A percentile compares a stretch with the other conserved stretches of the same genome.
phyloP scores from a whole-genome alignment of 2,329 filamentous ascomycete genomes.

The Byssochlamys sp. region DNA sequence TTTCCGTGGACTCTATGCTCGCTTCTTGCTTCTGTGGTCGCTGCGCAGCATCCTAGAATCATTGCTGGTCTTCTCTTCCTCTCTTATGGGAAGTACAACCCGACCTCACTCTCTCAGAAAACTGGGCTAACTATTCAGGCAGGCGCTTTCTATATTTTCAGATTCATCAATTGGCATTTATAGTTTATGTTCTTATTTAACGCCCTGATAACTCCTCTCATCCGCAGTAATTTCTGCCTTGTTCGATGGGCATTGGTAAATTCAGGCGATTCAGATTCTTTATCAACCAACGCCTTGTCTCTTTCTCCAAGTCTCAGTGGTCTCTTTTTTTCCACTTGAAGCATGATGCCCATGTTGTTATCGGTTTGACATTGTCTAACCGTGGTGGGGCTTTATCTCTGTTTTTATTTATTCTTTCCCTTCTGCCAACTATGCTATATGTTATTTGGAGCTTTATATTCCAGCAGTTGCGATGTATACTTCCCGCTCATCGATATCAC shows the following conservation, averaged over 20 bases:
- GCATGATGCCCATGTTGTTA: too few species aligned
- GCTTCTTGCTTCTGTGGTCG: constrained; percentile 16
- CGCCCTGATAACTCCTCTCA: neutral
- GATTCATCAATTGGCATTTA: neutral
- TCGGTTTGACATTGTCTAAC: too few species aligned
- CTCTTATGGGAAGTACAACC: neutral
- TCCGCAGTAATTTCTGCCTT: neutral
- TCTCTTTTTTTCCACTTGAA: too few species aligned
- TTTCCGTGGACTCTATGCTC: constrained; percentile 17
- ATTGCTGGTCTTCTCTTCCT: neutral
- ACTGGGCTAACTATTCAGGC: neutral
- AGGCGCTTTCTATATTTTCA: neutral
- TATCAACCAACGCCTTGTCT: too few species aligned
- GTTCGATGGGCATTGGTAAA: neutral
- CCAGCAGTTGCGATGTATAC: too few species aligned
- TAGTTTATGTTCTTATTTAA: neutral
- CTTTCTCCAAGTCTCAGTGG: too few species aligned
- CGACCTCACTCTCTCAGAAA: neutral
- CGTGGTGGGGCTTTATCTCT: too few species aligned
- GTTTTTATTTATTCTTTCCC: too few species aligned
- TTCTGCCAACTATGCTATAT: too few species aligned
- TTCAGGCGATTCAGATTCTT: too few species aligned
- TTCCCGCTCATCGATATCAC: too few species aligned
- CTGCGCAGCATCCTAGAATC: constrained; percentile 13
- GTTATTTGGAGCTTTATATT: too few species aligned